Percentiles rank a stretch among this genome's conserved stretches.
Evolutionary conservation across 169 alveolate species (phyloP).

Genomic region (Plasmodium billcollinsi): DNA sequence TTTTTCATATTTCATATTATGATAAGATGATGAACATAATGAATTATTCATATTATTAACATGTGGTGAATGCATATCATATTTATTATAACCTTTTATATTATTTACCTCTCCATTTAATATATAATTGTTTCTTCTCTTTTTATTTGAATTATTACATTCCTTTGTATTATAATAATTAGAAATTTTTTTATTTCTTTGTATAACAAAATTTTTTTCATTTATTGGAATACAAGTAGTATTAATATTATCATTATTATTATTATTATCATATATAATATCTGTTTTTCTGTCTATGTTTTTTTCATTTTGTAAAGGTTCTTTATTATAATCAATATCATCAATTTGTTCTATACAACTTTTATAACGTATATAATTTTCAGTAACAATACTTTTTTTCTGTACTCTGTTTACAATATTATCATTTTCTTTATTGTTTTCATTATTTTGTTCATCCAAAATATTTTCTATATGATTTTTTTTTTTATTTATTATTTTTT

Average conservation of each 20-base stretch:
- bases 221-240: too few species aligned
- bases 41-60: background rate
- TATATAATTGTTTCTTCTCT: too few species aligned
- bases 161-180: background rate
- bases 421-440: background rate
- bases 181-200: too few species aligned
- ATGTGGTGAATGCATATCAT: background rate
- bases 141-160: background rate
- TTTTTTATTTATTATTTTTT: background rate
- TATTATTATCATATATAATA: too few species aligned
- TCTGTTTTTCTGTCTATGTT: too few species aligned
- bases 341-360: too few species aligned
- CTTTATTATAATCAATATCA: too few species aligned
- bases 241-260: too few species aligned
- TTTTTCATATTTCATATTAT: background rate
- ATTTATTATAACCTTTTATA: too few species aligned
- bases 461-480: background rate
- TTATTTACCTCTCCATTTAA: too few species aligned
- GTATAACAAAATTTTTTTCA: too few species aligned
- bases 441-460: background rate
- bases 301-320: too few species aligned
- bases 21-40: background rate
- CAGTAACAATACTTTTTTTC: background rate
- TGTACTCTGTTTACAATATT: background rate
- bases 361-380: background rate